Evolutionary conservation across 192 early-diverging fungal species (phyloP).

Genomic region (Lobosporangium transversale): DNA sequence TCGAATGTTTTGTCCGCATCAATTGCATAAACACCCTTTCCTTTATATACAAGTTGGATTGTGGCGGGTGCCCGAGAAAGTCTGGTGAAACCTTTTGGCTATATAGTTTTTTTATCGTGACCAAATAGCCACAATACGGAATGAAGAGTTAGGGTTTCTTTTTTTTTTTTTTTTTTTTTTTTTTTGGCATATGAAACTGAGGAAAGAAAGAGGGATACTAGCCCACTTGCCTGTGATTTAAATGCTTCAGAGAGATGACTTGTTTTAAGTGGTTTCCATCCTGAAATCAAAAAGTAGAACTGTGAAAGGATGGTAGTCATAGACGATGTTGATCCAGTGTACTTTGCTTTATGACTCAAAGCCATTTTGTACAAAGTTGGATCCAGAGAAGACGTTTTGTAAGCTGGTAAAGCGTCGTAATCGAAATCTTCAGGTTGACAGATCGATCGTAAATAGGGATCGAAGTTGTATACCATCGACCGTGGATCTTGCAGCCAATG

Average conservation of each 20-base stretch:
- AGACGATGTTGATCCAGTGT: constrained; percentile 91
- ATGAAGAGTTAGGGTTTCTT: neutral
- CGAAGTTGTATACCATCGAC: constrained; percentile 81
- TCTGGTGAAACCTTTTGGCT: constrained; percentile 70
- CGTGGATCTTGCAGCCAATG: constrained; percentile 83
- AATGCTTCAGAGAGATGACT: constrained; percentile 71
- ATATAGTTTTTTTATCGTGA: too few relatives aligned
- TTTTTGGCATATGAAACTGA: neutral
- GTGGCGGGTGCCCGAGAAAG: constrained; percentile 73
- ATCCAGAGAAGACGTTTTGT: constrained; percentile 84
- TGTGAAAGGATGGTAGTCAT: constrained; percentile 81
- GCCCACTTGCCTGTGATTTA: constrained; percentile 60
- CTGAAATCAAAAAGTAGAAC: constrained; percentile 78
- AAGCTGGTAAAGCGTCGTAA: constrained; percentile 80
- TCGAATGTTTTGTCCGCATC: constrained; percentile 86
- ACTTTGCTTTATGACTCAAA: constrained; percentile 58
- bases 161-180: too few relatives aligned
- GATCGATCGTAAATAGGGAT: constrained; percentile 81
- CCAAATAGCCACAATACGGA: neutral
- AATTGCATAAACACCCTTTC: constrained; percentile 79
- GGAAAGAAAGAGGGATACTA: neutral
- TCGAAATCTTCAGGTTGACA: constrained; percentile 84
- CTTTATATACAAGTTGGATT: constrained; percentile 72
- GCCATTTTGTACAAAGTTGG: constrained; percentile 63
- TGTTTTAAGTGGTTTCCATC: constrained; percentile 68